Conservation (phyloP, 2,329 filamentous ascomycete genomes). For the Trichoderma brevicompactum region DNA sequence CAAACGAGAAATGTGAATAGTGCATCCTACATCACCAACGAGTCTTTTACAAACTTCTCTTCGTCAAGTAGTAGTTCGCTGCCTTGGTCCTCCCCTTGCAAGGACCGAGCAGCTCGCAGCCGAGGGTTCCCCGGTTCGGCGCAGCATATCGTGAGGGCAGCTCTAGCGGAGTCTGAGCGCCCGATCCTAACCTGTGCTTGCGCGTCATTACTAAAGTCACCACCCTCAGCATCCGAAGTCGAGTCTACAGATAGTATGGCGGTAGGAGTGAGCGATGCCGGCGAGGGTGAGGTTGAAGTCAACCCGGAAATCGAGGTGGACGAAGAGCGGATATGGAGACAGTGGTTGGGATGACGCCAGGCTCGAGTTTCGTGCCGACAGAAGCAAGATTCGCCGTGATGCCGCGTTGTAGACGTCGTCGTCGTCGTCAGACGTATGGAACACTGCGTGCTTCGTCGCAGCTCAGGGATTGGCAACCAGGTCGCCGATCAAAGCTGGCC, state of each 20-base stretch:
- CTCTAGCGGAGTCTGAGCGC: background rate
- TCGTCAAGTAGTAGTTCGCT: background rate
- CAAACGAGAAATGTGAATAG: background rate
- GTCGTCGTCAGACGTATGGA: background rate
- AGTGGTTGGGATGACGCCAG: slow-evolving; percentile 2
- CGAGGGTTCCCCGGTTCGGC: background rate
- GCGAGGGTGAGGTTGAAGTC: background rate
- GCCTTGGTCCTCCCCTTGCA: background rate
- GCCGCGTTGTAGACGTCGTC: background rate
- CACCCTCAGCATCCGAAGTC: background rate
- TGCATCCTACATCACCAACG: background rate
- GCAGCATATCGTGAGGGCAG: background rate
- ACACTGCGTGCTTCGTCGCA: background rate
- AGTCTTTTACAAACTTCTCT: background rate
- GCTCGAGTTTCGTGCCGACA: background rate
- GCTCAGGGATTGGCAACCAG: slow-evolving; percentile 2
- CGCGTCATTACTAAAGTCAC: background rate
- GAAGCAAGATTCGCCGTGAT: too few relatives aligned
- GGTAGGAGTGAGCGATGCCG: background rate
- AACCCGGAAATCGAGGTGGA: background rate
- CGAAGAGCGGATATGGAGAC: slow-evolving; percentile 2
- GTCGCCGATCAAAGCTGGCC: background rate
- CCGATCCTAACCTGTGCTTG: background rate
- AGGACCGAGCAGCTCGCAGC: background rate
- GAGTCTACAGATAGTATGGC: background rate